Evolutionary conservation across 192 early-diverging fungal species (phyloP).

Genomic region (Coemansia sp.): DNA sequence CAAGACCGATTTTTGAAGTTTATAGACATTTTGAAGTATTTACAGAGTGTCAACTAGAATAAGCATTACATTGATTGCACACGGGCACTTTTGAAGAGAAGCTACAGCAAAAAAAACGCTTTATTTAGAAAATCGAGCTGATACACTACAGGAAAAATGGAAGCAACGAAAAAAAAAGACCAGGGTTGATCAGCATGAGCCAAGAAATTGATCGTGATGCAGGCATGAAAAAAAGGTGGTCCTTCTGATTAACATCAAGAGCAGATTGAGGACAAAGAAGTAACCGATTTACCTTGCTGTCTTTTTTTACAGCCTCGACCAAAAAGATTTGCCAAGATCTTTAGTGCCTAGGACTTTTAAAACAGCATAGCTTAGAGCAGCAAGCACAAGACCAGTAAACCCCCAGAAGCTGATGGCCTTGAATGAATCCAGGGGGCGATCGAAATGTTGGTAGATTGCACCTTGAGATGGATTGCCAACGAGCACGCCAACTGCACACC

Average conservation of each 20-base stretch:
- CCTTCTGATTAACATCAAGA: too few relatives aligned
- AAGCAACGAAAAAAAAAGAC: neutral
- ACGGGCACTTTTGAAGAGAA: neutral
- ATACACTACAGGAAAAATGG: neutral
- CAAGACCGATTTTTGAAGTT: neutral
- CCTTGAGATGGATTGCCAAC: conserved; percentile 46
- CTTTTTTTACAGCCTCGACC: conserved; percentile 22
- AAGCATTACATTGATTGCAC: too few relatives aligned
- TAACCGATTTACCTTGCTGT: too few relatives aligned
- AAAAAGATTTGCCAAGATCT: conserved; percentile 8
- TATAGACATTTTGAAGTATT: neutral
- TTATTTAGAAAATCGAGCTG: neutral
- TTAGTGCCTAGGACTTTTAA: conserved; percentile 23
- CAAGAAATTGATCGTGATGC: too few relatives aligned
- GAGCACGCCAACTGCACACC: conserved; percentile 38
- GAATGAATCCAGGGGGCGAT: conserved; percentile 30
- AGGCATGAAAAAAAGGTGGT: too few relatives aligned
- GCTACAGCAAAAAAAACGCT: neutral
- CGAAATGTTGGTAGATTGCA: conserved; percentile 40
- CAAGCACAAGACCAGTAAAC: conserved; percentile 19
- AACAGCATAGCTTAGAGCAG: conserved; percentile 26
- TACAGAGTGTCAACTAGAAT: too few relatives aligned
- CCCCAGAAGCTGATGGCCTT: conserved; percentile 38
- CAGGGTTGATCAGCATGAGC: too few relatives aligned
- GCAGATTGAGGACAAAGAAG: too few relatives aligned